phyloP scores from a whole-genome alignment of 2,329 filamentous ascomycete genomes.

The Hawksworthiomyces lignivorus region DNA sequence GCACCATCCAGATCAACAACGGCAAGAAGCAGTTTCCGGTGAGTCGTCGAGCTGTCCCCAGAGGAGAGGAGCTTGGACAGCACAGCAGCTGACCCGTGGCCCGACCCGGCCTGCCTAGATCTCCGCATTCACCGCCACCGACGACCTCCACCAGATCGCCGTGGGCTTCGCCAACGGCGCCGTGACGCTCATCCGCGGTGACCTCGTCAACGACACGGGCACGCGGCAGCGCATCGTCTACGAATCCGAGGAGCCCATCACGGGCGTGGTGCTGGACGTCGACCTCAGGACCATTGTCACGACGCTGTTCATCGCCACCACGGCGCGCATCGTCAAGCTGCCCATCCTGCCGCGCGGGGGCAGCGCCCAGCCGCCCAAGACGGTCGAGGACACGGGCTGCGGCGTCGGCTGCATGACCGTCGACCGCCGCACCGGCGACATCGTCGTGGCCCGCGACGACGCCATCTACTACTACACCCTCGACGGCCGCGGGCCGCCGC shows the following conservation, averaged over 20 bases:
- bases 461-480: slow-evolving; percentile 89
- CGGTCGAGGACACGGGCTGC: slow-evolving; percentile 83
- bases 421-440: slow-evolving; percentile 69
- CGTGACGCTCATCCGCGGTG: slow-evolving; percentile 86
- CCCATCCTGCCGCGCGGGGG: slow-evolving; percentile 82
- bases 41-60: no score
- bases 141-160: slow-evolving; percentile 85
- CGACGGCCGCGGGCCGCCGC: slow-evolving; percentile 78
- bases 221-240: slow-evolving; percentile 91
- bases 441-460: slow-evolving; percentile 90
- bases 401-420: slow-evolving; percentile 92
- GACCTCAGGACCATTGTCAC: slow-evolving; percentile 60
- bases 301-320: slow-evolving; percentile 87
- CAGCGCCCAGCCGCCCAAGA: slow-evolving; percentile 80
- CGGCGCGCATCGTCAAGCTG: slow-evolving; percentile 76
- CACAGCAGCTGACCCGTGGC: not conserved
- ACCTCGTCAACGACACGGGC: slow-evolving; percentile 90
- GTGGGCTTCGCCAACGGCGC: slow-evolving; percentile 94
- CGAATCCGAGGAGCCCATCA: slow-evolving; percentile 94
- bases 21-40: slow-evolving; percentile 89
- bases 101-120: slow-evolving; percentile 42
- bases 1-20: slow-evolving; percentile 79
- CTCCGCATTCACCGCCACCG: slow-evolving; percentile 78
- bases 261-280: slow-evolving; percentile 70
- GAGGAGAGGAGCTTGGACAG: no score